Conservation (phyloP, 371 early-diverging fungal species). For the Apophysomyces ossiformis region DNA sequence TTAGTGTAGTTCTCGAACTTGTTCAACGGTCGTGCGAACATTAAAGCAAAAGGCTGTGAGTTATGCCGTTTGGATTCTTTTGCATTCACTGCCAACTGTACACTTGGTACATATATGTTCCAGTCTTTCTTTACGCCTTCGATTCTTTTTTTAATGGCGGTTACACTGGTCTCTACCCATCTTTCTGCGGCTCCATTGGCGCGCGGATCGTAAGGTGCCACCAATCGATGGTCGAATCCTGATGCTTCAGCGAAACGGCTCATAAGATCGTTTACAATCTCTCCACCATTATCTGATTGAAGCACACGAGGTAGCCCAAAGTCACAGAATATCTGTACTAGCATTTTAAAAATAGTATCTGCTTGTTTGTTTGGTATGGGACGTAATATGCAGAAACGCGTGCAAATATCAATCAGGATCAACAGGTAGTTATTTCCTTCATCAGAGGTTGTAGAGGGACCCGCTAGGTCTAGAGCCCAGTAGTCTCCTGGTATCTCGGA, state of each 20-base stretch:
- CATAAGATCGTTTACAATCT: slow-evolving; percentile 25
- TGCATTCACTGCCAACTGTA: slow-evolving; percentile 21
- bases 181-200: slow-evolving; percentile 26
- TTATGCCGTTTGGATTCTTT: slow-evolving; percentile 5
- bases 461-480: slow-evolving; percentile 34
- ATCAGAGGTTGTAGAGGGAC: slow-evolving; percentile 20
- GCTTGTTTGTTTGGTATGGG: slow-evolving; percentile 22
- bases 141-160: slow-evolving; percentile 20
- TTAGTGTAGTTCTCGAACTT: slow-evolving; percentile 17
- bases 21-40: slow-evolving; percentile 26
- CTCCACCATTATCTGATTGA: slow-evolving; percentile 31
- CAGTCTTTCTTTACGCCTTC: slow-evolving; percentile 22
- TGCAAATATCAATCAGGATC: slow-evolving; percentile 28
- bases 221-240: slow-evolving; percentile 22
- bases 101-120: slow-evolving; percentile 25
- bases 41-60: slow-evolving; percentile 15
- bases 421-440: slow-evolving; percentile 21
- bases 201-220: slow-evolving; percentile 23
- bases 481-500: slow-evolving; percentile 28
- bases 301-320: slow-evolving; percentile 26
- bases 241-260: neutral
- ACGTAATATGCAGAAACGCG: slow-evolving; percentile 24
- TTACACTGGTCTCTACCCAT: slow-evolving; percentile 19
- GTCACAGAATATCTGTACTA: slow-evolving; percentile 18
- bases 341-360: slow-evolving; percentile 8